Percentiles rank a stretch among this genome's conserved stretches.
Evolutionary conservation across 163 green algal species (phyloP).

Genomic region (Chloromonas sp.): DNA sequence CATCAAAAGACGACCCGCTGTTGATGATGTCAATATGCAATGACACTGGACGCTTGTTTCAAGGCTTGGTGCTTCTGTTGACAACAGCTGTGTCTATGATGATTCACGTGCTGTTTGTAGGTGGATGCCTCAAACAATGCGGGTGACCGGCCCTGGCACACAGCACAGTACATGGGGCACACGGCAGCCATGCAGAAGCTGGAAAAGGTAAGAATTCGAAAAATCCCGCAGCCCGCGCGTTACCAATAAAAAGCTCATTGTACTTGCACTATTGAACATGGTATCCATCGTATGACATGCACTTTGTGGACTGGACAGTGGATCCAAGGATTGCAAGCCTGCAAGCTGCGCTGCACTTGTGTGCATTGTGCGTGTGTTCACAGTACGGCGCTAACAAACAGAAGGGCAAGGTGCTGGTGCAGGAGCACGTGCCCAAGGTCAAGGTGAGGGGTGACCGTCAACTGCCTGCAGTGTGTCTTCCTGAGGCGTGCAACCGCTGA

Average conservation of each 20-base stretch:
- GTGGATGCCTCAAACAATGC: slow-evolving; percentile 89
- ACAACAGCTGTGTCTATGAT: too few relatives aligned
- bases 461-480: background rate
- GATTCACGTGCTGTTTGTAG: background rate
- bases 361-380: background rate
- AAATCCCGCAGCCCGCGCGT: background rate
- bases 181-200: slow-evolving; percentile 63
- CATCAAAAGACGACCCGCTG: too few relatives aligned
- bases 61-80: too few relatives aligned
- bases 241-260: background rate
- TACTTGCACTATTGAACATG: background rate
- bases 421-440: slow-evolving; percentile 91
- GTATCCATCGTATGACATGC: background rate
- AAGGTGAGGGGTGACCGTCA: slow-evolving; percentile 47
- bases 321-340: background rate
- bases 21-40: too few relatives aligned
- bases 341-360: background rate
- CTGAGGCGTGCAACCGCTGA: background rate
- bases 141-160: slow-evolving; percentile 84
- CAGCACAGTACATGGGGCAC: slow-evolving; percentile 79
- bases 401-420: slow-evolving; percentile 81
- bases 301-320: background rate
- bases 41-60: too few relatives aligned
- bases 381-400: slow-evolving; percentile 56
- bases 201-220: slow-evolving; percentile 34